Evolutionary conservation across 352 stramenopile genomes (phyloP).

Genomic region (Phytophthora ohioensis): DNA sequence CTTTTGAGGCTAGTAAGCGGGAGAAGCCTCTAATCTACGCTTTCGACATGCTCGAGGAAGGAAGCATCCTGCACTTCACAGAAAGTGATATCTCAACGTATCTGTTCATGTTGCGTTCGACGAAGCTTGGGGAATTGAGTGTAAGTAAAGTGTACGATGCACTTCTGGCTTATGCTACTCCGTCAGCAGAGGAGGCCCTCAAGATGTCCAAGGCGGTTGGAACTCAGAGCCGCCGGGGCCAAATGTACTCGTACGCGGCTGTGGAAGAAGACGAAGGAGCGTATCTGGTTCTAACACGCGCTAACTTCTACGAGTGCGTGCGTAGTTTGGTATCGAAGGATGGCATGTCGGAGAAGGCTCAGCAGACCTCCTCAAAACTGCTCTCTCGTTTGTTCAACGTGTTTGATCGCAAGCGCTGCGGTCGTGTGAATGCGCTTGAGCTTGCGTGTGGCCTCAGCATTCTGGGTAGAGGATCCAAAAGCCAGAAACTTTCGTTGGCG

Average conservation of each 20-base stretch:
- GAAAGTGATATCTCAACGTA: constrained; percentile 90
- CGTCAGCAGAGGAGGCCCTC: constrained; percentile 70
- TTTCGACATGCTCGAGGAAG: constrained; percentile 89
- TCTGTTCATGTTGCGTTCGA: constrained; percentile 84
- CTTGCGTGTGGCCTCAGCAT: constrained; percentile 90
- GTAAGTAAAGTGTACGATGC: constrained; percentile 87
- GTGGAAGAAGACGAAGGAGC: constrained; percentile 88
- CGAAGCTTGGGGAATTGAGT: constrained; percentile 72
- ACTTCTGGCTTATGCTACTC: constrained; percentile 74
- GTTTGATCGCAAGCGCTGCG: constrained; percentile 85
- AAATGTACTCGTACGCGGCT: constrained; percentile 80
- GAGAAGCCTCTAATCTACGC: constrained; percentile 88
- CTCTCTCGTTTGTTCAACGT: constrained; percentile 87
- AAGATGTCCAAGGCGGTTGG: constrained; percentile 67
- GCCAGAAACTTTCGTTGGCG: constrained; percentile 84
- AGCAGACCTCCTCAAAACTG: constrained; percentile 87
- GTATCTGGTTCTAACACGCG: constrained; percentile 78
- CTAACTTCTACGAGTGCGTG: constrained; percentile 90
- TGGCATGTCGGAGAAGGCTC: constrained; percentile 82
- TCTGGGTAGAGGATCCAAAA: constrained; percentile 85
- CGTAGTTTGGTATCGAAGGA: constrained; percentile 83
- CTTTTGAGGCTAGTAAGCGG: constrained; percentile 87
- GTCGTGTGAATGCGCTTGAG: constrained; percentile 85
- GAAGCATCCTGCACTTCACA: constrained; percentile 85
- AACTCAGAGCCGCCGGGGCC: constrained; percentile 48